A percentile compares a stretch with the other conserved stretches of the same genome.
phyloP scores from a whole-genome alignment of 75 land plant genomes.

The Sequoiadendron giganteum region DNA sequence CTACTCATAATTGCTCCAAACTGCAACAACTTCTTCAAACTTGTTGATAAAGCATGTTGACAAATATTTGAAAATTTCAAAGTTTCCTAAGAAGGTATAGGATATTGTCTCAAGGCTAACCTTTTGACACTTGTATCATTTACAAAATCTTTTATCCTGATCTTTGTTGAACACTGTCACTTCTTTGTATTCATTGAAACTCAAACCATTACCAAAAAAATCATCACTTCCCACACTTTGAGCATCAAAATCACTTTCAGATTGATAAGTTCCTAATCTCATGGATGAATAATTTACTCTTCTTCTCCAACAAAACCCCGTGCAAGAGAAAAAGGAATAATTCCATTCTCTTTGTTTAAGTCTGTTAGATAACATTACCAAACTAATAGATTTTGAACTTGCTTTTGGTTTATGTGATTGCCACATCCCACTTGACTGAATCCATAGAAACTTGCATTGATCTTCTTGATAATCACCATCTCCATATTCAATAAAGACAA shows the following conservation, averaged over 20 bases:
- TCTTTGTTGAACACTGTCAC: too few species aligned
- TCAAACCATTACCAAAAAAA: slow-evolving; percentile 9
- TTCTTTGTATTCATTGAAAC: too few species aligned
- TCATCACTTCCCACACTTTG: slow-evolving; percentile 13
- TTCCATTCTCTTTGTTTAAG: not conserved
- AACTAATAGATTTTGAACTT: not conserved
- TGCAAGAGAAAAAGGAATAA: not conserved
- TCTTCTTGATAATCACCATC: slow-evolving; percentile 44
- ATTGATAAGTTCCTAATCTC: slow-evolving; percentile 9
- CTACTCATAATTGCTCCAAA: too few species aligned
- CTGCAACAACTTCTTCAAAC: too few species aligned
- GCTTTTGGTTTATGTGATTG: not conserved
- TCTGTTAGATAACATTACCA: not conserved
- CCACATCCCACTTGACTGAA: not conserved
- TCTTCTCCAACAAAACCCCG: not conserved
- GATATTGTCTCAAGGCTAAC: too few species aligned
- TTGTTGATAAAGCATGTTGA: too few species aligned
- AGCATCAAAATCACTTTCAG: slow-evolving; percentile 7
- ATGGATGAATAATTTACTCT: not conserved
- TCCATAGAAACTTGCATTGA: too few species aligned
- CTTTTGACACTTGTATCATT: too few species aligned
- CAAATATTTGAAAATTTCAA: too few species aligned
- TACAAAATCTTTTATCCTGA: too few species aligned
- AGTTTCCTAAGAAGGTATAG: too few species aligned
- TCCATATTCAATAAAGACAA: slow-evolving; percentile 51